Base-by-base conservation (phyloP, 306 rosid genomes). In the Cucumis cinereus region DNA sequence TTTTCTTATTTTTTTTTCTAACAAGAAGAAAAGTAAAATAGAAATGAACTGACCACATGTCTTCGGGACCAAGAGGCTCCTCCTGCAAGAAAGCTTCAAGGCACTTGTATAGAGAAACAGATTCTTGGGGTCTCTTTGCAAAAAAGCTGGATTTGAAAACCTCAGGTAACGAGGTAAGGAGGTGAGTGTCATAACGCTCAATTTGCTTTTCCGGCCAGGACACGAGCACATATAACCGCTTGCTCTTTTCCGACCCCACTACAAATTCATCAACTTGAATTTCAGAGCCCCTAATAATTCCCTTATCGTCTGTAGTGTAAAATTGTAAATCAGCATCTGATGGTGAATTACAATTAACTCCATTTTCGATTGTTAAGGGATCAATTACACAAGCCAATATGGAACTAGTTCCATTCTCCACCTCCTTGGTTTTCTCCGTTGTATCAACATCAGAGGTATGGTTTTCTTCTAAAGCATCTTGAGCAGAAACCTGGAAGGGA, bases 41-140 rank as follows among this genome's bases (percentile, higher is more conserved):
- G 73, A 82, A 73, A 74, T 69, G 64, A 70, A 89, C 99, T 83
- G 56, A 94, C 99, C 99, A 94, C 99, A 94, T 94, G 84, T 94
- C 99, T 83, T 94, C 97, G 15, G 99, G 99, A 77, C 99, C 99
- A 81, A 94, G 96, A 76, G 99, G 99, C 82, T 94, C 99, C 90
- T 92, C 96, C 84, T 85, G 96, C 87, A 94, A 86, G 85, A 94
- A 94, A 57, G 96, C 96, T 88, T 94, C 98, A 75, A 94, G 96
- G 88, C 99, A 94, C 82, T 88, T 89, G 81, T 94, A 94, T 17
- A 94, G 88, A 77, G 96, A 92, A 84, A 85, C 90, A 59, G 96
- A 66, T 78, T 92, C 99, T 81, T 89, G 97, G 53, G 93, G 89
- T 81, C 86, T 94, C 87, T 86, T 92, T 4, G 86, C 81, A 19